A percentile compares a stretch with the other conserved stretches of the same genome.
Evolutionary conservation across 129 eudicot species (phyloP).

Genomic region (Lactuca saligna): DNA sequence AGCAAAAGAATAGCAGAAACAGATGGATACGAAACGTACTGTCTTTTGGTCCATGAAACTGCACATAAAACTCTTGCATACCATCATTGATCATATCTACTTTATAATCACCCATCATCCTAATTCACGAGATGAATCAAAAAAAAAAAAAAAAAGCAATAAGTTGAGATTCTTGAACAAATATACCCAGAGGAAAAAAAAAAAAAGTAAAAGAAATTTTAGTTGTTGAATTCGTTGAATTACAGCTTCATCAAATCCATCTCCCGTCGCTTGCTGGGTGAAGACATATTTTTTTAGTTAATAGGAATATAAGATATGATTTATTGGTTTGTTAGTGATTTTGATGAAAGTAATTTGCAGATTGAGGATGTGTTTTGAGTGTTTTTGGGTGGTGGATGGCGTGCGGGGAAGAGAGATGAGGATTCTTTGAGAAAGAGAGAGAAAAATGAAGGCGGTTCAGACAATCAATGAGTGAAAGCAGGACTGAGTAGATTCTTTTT

Average conservation of each 20-base stretch:
- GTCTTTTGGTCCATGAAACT: constrained; percentile 86
- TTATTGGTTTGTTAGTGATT: not conserved
- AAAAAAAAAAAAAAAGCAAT: not conserved
- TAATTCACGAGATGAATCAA: constrained; percentile 33
- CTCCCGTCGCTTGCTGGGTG: constrained; percentile 85
- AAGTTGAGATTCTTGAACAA: constrained; percentile 4
- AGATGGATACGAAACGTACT: constrained; percentile 42
- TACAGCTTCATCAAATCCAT: constrained; percentile 95
- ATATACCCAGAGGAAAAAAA: not conserved
- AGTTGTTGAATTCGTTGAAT: not conserved
- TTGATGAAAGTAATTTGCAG: not conserved
- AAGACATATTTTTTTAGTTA: constrained; percentile 54
- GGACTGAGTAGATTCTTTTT: constrained; percentile 33
- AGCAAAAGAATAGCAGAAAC: not conserved
- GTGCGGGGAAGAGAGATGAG: constrained; percentile 35
- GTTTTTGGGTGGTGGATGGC: constrained; percentile 32
- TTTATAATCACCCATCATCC: constrained; percentile 98
- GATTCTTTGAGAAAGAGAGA: constrained; percentile 21
- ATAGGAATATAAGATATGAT: not conserved
- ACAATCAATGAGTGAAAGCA: constrained; percentile 36
- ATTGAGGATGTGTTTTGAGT: constrained; percentile 9
- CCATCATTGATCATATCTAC: constrained; percentile 97
- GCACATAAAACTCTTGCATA: constrained; percentile 86
- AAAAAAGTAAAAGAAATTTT: not conserved
- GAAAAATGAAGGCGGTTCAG: constrained; percentile 33